Base-by-base conservation (phyloP, 108 stramenopile genomes). In the Bacterosira constricta region DNA sequence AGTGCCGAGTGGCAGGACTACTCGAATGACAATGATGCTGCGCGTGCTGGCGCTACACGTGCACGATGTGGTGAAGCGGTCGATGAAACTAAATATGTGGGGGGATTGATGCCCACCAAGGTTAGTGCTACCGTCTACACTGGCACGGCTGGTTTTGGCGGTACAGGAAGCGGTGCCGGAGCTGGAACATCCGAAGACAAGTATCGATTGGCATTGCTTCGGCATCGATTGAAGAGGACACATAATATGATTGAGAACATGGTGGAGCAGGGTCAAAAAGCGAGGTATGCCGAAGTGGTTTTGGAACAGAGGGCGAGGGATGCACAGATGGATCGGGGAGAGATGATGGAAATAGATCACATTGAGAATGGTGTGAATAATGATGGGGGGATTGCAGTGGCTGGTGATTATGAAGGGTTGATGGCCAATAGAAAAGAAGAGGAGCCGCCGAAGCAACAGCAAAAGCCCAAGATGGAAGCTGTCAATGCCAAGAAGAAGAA, bases 1-100 rank as follows among this genome's bases (percentile, higher is more conserved):
- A 30, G 17, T 11, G 54, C 77, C 50, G 77, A 77, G 36, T 77
- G 77, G 77, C 32, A 60, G 13, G 66, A 77, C 26, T 70, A 58
- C 47, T 56, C 55, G 10, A 59, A 45, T 20, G 77, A 45, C 12
- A 46, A 63, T 30, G 62, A 56, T 27, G 29, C 20, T 4, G 53
- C 58, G 1, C 38, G 55, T 9, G 35, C 29, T 0, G 42, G 44
- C 1, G 27, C 23, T 6, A 31, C 42, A 17, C 37, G 52, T 3
- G 56, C 62, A 1, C 45, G 77, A 17, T 69, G 68, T 34, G 77
- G 77, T 2, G 69, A 57, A 15, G 23, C 47, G 5, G 57, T 70
- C 20, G 77, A 77, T 50, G 77, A 77, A 38, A 25, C 31, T 0
- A 38, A 47, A 39, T 77, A 58, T 46, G 38, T 39, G 41, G 75